A percentile compares a stretch with the other conserved stretches of the same genome.
Evolutionary conservation across 73 alveolate species (phyloP).

Genomic region (Tetrahymena thermophila): DNA sequence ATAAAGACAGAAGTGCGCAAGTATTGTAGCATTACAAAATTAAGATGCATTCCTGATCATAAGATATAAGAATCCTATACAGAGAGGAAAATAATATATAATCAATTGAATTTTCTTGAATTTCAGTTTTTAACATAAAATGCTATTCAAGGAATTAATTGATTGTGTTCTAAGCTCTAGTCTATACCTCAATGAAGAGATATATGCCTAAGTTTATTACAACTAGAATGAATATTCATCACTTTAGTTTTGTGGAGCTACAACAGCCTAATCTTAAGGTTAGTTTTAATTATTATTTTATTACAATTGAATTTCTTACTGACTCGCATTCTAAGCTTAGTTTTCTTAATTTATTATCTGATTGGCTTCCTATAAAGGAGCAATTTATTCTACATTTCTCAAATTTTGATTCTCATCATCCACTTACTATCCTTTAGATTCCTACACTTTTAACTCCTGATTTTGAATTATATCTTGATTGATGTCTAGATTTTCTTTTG

Average conservation of each 20-base stretch:
- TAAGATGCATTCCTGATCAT: not conserved
- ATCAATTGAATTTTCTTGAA: not conserved
- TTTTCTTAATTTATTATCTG: not conserved
- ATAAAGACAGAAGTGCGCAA: not conserved
- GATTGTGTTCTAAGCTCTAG: not conserved
- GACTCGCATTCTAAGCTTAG: not conserved
- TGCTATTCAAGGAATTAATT: not conserved
- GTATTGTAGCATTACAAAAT: not conserved
- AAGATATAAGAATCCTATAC: not conserved
- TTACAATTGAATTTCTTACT: not conserved
- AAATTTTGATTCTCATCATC: not conserved
- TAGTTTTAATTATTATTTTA: not conserved
- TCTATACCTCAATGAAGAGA: not conserved
- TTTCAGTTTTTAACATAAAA: not conserved
- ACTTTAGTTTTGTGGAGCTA: not conserved
- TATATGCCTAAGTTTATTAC: not conserved
- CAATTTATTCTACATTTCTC: not conserved
- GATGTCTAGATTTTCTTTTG: not conserved
- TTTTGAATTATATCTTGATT: not conserved
- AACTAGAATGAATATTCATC: not conserved
- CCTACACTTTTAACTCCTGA: not conserved
- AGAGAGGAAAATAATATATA: not conserved
- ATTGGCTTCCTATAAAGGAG: not conserved
- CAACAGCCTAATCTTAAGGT: not conserved
- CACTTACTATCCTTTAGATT: too few species aligned